Conservation (phyloP, 2,329 filamentous ascomycete genomes). For the Phyllachora maydis region DNA sequence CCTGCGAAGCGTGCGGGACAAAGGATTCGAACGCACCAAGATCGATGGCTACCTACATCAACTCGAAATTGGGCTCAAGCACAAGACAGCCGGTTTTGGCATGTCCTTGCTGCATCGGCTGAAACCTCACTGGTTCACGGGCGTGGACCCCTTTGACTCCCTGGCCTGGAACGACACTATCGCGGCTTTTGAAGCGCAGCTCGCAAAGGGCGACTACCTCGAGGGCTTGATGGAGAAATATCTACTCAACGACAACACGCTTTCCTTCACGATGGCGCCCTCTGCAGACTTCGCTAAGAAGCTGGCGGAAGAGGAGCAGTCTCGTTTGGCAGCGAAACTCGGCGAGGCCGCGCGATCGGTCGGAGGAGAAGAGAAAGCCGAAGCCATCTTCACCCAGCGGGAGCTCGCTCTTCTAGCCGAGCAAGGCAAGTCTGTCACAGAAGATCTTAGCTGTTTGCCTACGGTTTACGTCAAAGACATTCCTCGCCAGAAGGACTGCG, state of each 20-base stretch:
- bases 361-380: constrained; percentile 50
- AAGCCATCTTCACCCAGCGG: constrained; percentile 49
- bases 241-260: constrained; percentile 63
- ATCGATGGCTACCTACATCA: constrained; percentile 90
- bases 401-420: constrained; percentile 65
- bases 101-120: constrained; percentile 77
- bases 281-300: constrained; percentile 55
- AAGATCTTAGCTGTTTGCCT: constrained; percentile 74
- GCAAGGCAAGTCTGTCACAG: constrained; percentile 65
- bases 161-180: constrained; percentile 86
- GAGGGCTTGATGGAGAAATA: constrained; percentile 80
- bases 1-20: constrained; percentile 44
- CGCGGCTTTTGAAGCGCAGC: constrained; percentile 56
- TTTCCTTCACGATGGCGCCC: constrained; percentile 90
- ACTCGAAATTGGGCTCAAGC: constrained; percentile 77
- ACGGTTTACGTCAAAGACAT: constrained; percentile 83
- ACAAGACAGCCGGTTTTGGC: constrained; percentile 92
- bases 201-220: constrained; percentile 59
- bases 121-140: constrained; percentile 89
- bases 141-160: constrained; percentile 76
- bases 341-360: constrained; percentile 44
- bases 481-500: constrained; percentile 48
- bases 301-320: constrained; percentile 55
- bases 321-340: constrained; percentile 57
- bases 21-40: constrained; percentile 75